Evolutionary conservation across 179 eudicot species (phyloP), one percentile per base, ranked within the genome.

Genomic region (Heliamphora ciliata): DNA sequence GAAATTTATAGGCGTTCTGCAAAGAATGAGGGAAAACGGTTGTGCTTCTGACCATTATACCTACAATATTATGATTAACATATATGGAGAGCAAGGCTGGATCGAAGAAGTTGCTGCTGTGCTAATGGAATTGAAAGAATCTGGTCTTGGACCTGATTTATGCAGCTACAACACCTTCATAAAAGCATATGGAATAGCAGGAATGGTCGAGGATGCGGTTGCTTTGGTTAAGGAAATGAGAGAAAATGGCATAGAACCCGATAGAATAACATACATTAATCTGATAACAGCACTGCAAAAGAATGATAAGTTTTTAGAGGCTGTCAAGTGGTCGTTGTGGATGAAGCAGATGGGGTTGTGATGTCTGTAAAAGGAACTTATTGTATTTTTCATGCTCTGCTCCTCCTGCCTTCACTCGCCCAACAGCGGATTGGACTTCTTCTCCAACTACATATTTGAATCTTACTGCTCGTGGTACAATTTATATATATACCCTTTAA

Each of bases 151-250:
- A 54, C 96, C 92, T 4, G 98, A 96, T 84, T 86, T 94, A 83
- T 94, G 92, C 86, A 88, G 98, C 86, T 96, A 94, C 79, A 96
- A 96, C 85, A 90, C 99, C 18, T 86, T 96, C 87, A 94, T 96
- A 81, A 96, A 96, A 90, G 99, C 99, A 1, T 96, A 96, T 86
- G 98, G 99, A 59, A 88, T 96, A 83, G 99, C 97, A 14, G 99
- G 99, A 80, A 90, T 90, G 98, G 94, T 92, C 69, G 98, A 96
- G 86, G 92, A 94, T 44, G 99, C 98, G 21, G 93, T 92, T 14
- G 86, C 78, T 54, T 80, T 96, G 87, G 84, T 96, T 48, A 96
- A 89, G 84, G 94, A 94, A 86, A 96, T 96, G 99, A 86, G 98
- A 84, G 86, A 83, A 79, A 89, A 88, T 50, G 94, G 98, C 76